Percentiles rank a stretch among this genome's conserved stretches.
Conservation (phyloP, 768 basidiomycete genomes). For the Rhizopogon rudus region DNA sequence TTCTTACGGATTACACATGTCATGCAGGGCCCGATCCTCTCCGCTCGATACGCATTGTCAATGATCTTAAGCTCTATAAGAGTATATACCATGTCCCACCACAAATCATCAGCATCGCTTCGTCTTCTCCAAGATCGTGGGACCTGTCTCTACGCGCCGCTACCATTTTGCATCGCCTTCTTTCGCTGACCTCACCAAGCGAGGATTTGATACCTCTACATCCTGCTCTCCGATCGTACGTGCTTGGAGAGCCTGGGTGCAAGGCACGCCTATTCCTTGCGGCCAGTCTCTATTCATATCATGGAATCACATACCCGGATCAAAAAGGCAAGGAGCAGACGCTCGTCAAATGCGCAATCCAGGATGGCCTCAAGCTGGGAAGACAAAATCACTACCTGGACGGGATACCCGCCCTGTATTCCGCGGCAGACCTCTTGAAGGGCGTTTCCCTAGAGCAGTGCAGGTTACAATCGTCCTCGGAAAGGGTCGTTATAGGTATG, state of each 20-base stretch:
- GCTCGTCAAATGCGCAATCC: conserved; percentile 64
- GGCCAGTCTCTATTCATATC: conserved; percentile 69
- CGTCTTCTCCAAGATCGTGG: conserved; percentile 35
- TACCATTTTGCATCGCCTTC: conserved; percentile 50
- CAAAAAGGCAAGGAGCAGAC: conserved; percentile 57
- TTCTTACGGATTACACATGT: conserved; percentile 1
- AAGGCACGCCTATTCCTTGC: conserved; percentile 74
- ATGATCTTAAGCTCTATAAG: conserved; percentile 64
- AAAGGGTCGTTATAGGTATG: conserved; percentile 56
- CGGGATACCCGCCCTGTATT: conserved; percentile 66
- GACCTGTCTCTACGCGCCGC: conserved; percentile 49
- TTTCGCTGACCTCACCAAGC: conserved; percentile 18
- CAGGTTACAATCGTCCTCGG: conserved; percentile 35
- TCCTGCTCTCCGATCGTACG: conserved; percentile 35
- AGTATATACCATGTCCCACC: conserved; percentile 59
- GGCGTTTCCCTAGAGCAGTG: conserved; percentile 25
- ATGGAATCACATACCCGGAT: conserved; percentile 51
- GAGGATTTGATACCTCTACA: conserved; percentile 35
- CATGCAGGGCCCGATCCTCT: conserved; percentile 69
- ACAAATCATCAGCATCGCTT: conserved; percentile 38
- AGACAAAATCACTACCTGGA: conserved; percentile 72
- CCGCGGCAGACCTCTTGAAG: conserved; percentile 42
- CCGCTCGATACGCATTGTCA: conserved; percentile 68
- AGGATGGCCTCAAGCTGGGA: conserved; percentile 83
- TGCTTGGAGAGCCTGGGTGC: conserved; percentile 23